A percentile compares a stretch with the other conserved stretches of the same genome.
phyloP scores from a whole-genome alignment of 1,284 basidiomycete genomes.

The Trichosporon sp. region DNA sequence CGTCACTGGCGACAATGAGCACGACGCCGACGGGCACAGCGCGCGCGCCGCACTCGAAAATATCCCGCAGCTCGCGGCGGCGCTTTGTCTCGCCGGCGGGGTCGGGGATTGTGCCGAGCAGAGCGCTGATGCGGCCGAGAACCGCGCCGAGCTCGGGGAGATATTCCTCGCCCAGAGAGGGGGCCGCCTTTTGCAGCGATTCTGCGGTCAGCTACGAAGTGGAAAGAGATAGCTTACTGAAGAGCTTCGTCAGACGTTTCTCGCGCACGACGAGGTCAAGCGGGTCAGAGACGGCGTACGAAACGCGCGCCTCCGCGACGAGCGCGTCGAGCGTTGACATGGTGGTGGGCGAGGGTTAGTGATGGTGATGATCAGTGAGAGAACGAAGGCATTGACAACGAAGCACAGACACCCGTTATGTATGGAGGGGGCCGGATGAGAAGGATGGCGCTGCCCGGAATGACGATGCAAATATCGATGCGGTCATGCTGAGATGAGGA shows the following conservation, averaged over 20 bases:
- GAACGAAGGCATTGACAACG: neutral
- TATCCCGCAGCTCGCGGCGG: neutral
- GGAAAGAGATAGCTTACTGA: neutral
- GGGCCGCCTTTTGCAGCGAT: constrained; percentile 6
- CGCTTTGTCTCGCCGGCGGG: neutral
- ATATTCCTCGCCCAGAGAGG: neutral
- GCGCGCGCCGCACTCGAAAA: constrained; percentile 1
- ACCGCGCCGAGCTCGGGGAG: constrained; percentile 3
- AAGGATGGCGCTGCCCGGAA: too few relatives aligned
- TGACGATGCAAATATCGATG: too few relatives aligned
- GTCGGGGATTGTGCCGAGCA: neutral
- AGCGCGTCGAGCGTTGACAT: constrained; percentile 10
- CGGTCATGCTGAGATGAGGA: too few relatives aligned
- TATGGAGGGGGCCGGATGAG: neutral
- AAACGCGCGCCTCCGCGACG: neutral
- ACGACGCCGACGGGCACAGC: constrained; percentile 4
- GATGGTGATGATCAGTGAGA: neutral
- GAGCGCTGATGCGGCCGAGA: neutral
- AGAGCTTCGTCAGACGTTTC: neutral
- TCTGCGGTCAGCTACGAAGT: neutral
- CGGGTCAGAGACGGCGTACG: neutral
- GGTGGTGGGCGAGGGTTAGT: neutral
- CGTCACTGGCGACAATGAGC: neutral
- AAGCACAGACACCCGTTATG: neutral
- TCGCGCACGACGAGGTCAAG: constrained; percentile 15